Evolutionary conservation across 2,329 filamentous ascomycete species (phyloP).

Genomic region (Colletotrichum australisinense): DNA sequence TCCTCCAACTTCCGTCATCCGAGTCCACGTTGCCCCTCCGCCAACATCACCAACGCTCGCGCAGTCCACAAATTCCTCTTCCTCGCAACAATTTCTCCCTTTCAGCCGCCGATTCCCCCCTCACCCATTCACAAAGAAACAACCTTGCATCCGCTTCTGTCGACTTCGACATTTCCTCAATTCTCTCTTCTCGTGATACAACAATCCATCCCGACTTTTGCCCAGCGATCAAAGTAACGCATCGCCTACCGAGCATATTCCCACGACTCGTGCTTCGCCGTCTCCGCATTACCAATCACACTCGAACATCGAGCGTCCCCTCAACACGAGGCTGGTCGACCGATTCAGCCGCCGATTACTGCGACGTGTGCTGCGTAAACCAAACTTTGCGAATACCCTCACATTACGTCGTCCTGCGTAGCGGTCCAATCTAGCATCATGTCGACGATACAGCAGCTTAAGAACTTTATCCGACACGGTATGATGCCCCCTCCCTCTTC

Average conservation of each 20-base stretch:
- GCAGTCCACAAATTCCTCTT: conserved; percentile 29
- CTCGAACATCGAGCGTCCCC: conserved; percentile 3
- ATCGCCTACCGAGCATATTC: conserved; percentile 2
- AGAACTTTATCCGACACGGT: conserved; percentile 98
- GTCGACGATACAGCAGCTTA: conserved; percentile 91
- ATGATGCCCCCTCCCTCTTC: conserved; percentile 42
- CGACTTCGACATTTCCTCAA: background rate
- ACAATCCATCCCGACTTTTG: background rate
- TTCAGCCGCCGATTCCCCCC: conserved; percentile 15
- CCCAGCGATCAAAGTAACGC: background rate
- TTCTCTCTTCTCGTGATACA: conserved; percentile 1
- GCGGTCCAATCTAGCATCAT: conserved; percentile 49
- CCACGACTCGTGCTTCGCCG: conserved; percentile 22
- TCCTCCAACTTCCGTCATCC: conserved; percentile 35
- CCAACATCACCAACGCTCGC: conserved; percentile 23
- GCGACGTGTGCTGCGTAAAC: conserved; percentile 2
- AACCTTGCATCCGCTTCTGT: conserved; percentile 14
- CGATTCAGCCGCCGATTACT: conserved; percentile 17
- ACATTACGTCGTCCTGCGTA: conserved; percentile 1
- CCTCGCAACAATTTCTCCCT: conserved; percentile 29
- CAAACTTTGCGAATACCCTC: conserved; percentile 8
- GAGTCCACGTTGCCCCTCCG: conserved; percentile 35
- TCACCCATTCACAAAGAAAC: conserved; percentile 19
- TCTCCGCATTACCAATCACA: conserved; percentile 31
- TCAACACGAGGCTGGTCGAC: conserved; percentile 12